Conservation (phyloP, 2,329 filamentous ascomycete species). For the Aspergillus intermedius region DNA sequence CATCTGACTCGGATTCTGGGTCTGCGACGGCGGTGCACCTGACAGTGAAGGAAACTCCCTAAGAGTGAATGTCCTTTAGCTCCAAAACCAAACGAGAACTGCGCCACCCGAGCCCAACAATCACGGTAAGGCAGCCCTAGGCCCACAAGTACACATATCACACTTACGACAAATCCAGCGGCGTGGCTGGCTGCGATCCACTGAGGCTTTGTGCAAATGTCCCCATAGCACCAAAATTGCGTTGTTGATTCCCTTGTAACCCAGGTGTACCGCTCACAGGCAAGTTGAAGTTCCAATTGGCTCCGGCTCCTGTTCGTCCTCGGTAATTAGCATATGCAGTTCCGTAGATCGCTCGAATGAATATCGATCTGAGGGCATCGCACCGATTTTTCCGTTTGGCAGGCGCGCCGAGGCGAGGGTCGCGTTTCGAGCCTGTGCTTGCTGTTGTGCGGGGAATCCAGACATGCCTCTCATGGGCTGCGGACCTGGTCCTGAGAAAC, state of each 20-base stretch:
- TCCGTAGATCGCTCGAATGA: conserved; percentile 2
- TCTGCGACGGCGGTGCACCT: conserved; percentile 48
- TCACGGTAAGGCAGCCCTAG: background rate
- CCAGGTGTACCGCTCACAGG: conserved; percentile 49
- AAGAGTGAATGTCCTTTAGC: conserved; percentile 8
- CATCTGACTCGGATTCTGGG: conserved; percentile 46
- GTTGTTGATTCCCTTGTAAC: conserved; percentile 45
- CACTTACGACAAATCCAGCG: conserved; percentile 54
- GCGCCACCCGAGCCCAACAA: background rate
- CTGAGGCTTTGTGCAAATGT: conserved; percentile 54
- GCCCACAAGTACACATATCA: conserved; percentile 1
- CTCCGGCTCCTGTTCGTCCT: conserved; percentile 41
- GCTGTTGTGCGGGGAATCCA: conserved; percentile 49
- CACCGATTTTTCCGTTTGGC: conserved; percentile 52
- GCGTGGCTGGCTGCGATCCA: conserved; percentile 47
- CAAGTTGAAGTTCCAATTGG: conserved; percentile 53
- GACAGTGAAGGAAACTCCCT: conserved; percentile 60
- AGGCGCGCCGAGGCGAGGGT: conserved; percentile 44
- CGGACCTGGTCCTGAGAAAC: conserved; percentile 40
- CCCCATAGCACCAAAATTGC: conserved; percentile 45
- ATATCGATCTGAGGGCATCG: conserved; percentile 11
- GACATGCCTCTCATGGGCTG: conserved; percentile 49
- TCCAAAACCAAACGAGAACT: background rate
- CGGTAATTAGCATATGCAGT: conserved; percentile 17
- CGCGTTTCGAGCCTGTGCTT: conserved; percentile 41